A percentile compares a stretch with the other conserved stretches of the same genome.
Evolutionary conservation across 176 grass and related monocot species (phyloP).

Genomic region (Pontederia paniculata): DNA sequence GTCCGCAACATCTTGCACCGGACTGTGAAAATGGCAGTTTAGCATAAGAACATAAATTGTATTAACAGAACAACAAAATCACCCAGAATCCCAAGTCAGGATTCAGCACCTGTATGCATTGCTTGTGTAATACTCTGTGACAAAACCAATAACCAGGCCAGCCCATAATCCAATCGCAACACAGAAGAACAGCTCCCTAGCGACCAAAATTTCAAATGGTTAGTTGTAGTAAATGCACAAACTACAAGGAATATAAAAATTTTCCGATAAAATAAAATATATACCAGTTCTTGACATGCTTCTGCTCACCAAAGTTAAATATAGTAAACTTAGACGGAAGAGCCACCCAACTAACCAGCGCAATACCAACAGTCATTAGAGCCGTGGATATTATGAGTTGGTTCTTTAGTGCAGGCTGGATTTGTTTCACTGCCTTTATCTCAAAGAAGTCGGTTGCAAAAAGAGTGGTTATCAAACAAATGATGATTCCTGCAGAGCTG

Average conservation of each 20-base stretch:
- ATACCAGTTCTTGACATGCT: conserved; percentile 35
- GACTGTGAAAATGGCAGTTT: conserved; percentile 7
- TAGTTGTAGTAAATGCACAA: not conserved
- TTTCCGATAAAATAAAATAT: not conserved
- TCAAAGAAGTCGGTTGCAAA: conserved; percentile 44
- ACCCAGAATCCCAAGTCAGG: not conserved
- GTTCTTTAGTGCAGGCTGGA: conserved; percentile 37
- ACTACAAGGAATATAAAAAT: not conserved
- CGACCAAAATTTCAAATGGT: not conserved
- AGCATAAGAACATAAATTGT: not conserved
- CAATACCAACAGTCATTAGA: conserved; percentile 36
- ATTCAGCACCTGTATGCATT: conserved; percentile 35
- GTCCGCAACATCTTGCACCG: conserved; percentile 47
- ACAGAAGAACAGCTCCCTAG: conserved; percentile 41
- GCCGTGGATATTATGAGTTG: conserved; percentile 37
- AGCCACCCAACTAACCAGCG: conserved; percentile 32
- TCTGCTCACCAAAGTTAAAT: conserved; percentile 43
- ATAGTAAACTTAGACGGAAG: conserved; percentile 42
- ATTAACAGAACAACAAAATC: not conserved
- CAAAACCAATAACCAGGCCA: conserved; percentile 45
- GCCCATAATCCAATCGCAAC: conserved; percentile 49
- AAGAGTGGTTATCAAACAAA: conserved; percentile 42
- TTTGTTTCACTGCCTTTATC: conserved; percentile 39
- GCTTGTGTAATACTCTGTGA: conserved; percentile 54
- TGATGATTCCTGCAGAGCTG: conserved; percentile 37